phyloP scores from a whole-genome alignment of 1,139 yeast genomes.

The Saccharomycopsis crataegensis region DNA sequence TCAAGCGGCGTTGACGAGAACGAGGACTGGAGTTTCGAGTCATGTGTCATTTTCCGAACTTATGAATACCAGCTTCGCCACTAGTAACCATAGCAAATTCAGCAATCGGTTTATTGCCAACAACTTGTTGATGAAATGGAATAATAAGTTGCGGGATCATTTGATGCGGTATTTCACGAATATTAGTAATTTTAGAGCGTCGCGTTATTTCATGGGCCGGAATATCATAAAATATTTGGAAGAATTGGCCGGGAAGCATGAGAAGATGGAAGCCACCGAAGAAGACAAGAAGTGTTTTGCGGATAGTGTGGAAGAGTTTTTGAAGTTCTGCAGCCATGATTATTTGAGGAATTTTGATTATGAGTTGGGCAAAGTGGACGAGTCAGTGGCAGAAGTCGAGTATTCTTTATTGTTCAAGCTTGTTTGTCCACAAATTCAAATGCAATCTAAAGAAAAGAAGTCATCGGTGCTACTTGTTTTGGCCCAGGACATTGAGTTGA shows the following conservation, averaged over 20 bases:
- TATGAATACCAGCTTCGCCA: conserved; percentile 5
- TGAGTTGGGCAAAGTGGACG: conserved; percentile 34
- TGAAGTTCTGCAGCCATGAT: conserved; percentile 18
- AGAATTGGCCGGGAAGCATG: conserved; percentile 4
- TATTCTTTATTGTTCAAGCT: conserved; percentile 66
- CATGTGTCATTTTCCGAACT: conserved; percentile 11
- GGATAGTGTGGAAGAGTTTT: neutral
- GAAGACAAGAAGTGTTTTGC: neutral
- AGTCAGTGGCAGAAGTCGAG: conserved; percentile 31
- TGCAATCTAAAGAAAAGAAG: conserved; percentile 58
- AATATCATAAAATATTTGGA: conserved; percentile 15
- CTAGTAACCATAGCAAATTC: conserved; percentile 29
- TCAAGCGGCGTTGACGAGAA: neutral
- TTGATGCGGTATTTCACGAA: conserved; percentile 26
- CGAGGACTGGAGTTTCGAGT: conserved; percentile 5
- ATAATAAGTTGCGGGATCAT: conserved; percentile 52
- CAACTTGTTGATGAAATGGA: conserved; percentile 66
- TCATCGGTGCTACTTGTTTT: conserved; percentile 57
- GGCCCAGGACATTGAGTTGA: conserved; percentile 64
- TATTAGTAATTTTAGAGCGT: conserved; percentile 3
- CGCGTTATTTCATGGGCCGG: conserved; percentile 17
- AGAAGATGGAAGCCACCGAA: conserved; percentile 8
- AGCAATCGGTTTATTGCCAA: conserved; percentile 76
- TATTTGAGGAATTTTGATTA: conserved; percentile 42
- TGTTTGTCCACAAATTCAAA: conserved; percentile 80